phyloP scores from a whole-genome alignment of 805 yeast species.

The Ogataea nakhonphanomensis region DNA sequence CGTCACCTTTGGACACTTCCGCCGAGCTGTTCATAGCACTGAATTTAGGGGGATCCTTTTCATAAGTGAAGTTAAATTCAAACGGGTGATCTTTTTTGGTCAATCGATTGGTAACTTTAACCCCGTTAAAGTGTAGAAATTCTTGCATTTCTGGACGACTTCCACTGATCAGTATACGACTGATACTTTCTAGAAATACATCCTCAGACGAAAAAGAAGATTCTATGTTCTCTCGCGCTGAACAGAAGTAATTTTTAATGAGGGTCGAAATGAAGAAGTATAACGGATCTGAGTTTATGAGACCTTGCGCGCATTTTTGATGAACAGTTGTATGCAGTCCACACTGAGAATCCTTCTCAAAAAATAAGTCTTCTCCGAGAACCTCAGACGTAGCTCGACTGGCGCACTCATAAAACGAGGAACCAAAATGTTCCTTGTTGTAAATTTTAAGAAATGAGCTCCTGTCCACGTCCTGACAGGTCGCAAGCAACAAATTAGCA shows the following conservation, averaged over 20 bases:
- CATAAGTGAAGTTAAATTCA: background rate
- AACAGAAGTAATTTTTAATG: slow-evolving; percentile 12
- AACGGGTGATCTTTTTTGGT: slow-evolving; percentile 5
- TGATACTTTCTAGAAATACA: no score
- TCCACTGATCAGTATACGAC: slow-evolving; percentile 2
- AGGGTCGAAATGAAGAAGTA: slow-evolving; percentile 11
- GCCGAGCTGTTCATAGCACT: no score
- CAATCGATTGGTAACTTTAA: background rate
- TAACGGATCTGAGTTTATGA: slow-evolving; percentile 9
- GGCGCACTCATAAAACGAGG: slow-evolving; percentile 16
- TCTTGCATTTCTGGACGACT: slow-evolving; percentile 5
- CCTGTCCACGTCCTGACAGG: background rate
- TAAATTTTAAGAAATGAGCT: slow-evolving; percentile 12
- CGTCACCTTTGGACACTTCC: no score
- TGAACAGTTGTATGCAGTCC: slow-evolving; percentile 12
- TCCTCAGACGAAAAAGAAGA: no score
- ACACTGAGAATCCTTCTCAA: slow-evolving; percentile 9
- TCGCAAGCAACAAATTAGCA: background rate
- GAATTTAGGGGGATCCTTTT: background rate
- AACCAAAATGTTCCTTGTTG: slow-evolving; percentile 14
- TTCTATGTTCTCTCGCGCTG: no score
- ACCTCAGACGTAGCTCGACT: slow-evolving; percentile 3
- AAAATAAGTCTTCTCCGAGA: background rate
- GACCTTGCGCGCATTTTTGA: slow-evolving; percentile 10
- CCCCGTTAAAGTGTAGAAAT: slow-evolving; percentile 4